These are phyloP conservation scores for Picea sitchensis DNA, from an alignment of 75 land plant genomes.

Conservation along the genomic window DNA sequence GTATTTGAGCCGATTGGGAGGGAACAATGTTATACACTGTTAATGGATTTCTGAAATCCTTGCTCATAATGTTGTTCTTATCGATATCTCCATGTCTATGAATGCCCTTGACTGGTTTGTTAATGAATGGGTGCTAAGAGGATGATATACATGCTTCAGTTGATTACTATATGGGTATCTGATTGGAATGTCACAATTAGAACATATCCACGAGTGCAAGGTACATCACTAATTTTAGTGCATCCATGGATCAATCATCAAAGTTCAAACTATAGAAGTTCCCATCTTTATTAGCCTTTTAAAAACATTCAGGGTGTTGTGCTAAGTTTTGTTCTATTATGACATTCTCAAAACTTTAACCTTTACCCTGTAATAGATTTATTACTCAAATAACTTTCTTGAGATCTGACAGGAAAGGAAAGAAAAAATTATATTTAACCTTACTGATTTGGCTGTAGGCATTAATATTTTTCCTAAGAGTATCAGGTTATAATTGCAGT, in stretches of 20 bases:
- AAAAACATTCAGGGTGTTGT: not conserved
- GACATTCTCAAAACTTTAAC: not conserved
- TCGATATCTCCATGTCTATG: not conserved
- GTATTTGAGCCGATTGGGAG: not conserved
- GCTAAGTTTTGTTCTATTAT: not conserved
- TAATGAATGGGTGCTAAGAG: not conserved
- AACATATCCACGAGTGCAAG: not conserved
- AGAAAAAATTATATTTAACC: not conserved
- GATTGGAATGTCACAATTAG: not conserved
- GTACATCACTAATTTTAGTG: not conserved
- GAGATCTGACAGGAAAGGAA: not conserved
- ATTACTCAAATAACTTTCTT: not conserved
- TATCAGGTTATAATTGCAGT: conserved; percentile 48
- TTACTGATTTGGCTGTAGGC: conserved; percentile 6
- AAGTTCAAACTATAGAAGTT: not conserved
- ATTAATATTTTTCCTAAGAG: conserved; percentile 5
- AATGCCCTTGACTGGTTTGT: not conserved
- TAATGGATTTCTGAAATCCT: not conserved
- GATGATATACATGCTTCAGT: not conserved
- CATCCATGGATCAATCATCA: not conserved
- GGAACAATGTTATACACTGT: not conserved
- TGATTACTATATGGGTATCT: not conserved
- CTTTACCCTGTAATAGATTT: not conserved
- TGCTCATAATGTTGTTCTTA: not conserved
- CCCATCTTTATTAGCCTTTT: not conserved